Conservation (phyloP, 371 early-diverging fungal genomes). For the Dichotomocladium elegans region DNA sequence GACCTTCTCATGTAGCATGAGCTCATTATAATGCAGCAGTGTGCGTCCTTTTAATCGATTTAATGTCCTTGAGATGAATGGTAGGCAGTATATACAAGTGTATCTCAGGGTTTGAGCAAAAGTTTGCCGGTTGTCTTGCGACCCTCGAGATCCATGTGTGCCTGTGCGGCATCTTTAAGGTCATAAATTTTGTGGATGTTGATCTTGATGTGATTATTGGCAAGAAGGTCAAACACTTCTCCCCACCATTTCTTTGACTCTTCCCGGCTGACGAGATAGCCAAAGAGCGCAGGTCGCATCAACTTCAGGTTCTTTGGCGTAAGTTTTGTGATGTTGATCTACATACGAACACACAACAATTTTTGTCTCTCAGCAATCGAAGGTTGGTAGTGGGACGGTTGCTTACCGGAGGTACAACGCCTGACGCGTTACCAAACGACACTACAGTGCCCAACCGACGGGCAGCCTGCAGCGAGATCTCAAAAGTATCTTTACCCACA, state of each 20-base stretch:
- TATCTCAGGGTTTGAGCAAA: constrained; percentile 47
- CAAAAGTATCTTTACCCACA: constrained; percentile 88
- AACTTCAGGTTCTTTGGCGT: constrained; percentile 70
- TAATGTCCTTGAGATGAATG: too few species aligned
- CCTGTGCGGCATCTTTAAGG: constrained; percentile 68
- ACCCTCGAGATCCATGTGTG: constrained; percentile 79
- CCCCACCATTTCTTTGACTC: constrained; percentile 63
- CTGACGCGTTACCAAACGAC: constrained; percentile 93
- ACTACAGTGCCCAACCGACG: constrained; percentile 80
- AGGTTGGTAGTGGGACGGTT: background rate
- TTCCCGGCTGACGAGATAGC: constrained; percentile 64
- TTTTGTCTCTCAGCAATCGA: background rate
- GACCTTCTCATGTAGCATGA: too few species aligned
- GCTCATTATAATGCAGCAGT: too few species aligned
- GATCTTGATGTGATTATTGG: constrained; percentile 52
- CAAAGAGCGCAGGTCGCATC: constrained; percentile 74
- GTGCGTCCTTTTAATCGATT: too few species aligned
- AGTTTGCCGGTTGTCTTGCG: constrained; percentile 78
- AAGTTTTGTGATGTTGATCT: constrained; percentile 62
- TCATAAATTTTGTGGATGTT: constrained; percentile 73
- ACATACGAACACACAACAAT: background rate
- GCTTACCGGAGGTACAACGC: constrained; percentile 71
- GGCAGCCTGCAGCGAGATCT: constrained; percentile 64
- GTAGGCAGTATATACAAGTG: background rate
- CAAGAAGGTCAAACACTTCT: constrained; percentile 58